Evolutionary conservation across 495 filamentous ascomycete species (phyloP), one percentile per base, ranked within the genome.

Genomic region (Hamigera avellanea): DNA sequence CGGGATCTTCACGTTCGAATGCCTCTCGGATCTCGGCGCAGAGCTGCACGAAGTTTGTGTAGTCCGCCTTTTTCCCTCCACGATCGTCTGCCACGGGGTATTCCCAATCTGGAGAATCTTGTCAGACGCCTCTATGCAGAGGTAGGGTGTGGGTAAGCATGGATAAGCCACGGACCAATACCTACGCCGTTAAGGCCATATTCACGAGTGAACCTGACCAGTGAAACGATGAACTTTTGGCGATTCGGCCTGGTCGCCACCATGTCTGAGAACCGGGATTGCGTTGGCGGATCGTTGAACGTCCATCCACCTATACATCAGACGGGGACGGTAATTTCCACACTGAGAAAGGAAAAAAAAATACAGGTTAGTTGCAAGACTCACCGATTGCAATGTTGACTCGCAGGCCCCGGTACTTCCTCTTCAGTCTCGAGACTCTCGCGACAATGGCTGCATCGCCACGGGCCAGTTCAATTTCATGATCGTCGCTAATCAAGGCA

Each of bases 31-130:
- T 49, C 26, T 71, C 64, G 15, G 53, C 51, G 2, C 74, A 32
- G 4, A 76, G 49, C 0, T n/a, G 14, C 0, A 64, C 56, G 36
- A 56, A 65, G 36, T 74, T 72, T 0, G 18, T 43, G 2, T 31
- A 52, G 43, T 76, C 70, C 9, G 27, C 54, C 4, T 26, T 13
- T 0, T 36, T 33, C 0, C 71, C 69, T 8, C 56, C 48, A 12
- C 62, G 54, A 2, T 69, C 64, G 8, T 39, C 17, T 6, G 59
- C 54, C 0, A 14, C 59, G 0, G 71, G 70, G 44, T 17, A 76
- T 25, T 76, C 69, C 72, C 73, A 78, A 43, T 76, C 72, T 62
- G 61, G 59, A n/a, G 25, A n/a, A n/a, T n/a, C n/a, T n/a, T n/a
- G n/a, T n/a, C n/a, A n/a, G 12, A 13, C 16, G 25, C 8, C 8